Percentiles rank a stretch among this genome's conserved stretches.
Conservation (phyloP, 1,139 yeast genomes). For the Kurtzmaniella natalensis region DNA sequence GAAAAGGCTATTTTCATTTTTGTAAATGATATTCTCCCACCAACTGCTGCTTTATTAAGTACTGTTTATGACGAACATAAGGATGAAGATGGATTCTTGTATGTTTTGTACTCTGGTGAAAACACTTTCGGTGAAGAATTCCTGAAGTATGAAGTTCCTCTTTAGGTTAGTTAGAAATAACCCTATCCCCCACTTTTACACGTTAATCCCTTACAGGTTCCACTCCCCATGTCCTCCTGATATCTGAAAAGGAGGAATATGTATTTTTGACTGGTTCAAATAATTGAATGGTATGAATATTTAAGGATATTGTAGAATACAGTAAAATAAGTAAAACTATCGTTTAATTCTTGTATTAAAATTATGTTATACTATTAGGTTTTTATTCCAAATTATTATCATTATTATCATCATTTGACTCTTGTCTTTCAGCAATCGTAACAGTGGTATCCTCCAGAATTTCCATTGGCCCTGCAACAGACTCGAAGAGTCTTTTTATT, state of each 20-base stretch:
- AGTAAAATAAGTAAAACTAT: too few species aligned
- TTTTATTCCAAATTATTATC: not conserved
- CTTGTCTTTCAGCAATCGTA: too few species aligned
- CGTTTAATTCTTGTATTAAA: not conserved
- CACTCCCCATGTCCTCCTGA: too few species aligned
- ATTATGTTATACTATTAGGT: not conserved
- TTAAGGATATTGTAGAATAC: not conserved
- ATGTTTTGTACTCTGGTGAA: constrained; percentile 87
- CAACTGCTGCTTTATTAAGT: constrained; percentile 95
- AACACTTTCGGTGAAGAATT: constrained; percentile 62
- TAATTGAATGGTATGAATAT: constrained; percentile 3
- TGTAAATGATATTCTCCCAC: constrained; percentile 94
- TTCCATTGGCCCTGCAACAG: constrained; percentile 4
- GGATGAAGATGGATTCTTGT: constrained; percentile 95
- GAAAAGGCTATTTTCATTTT: constrained; percentile 97
- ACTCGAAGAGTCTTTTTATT: constrained; percentile 1
- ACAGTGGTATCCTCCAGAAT: too few species aligned
- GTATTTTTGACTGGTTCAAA: constrained; percentile 9
- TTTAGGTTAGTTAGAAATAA: not conserved
- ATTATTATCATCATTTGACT: not conserved
- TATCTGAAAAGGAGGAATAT: too few species aligned
- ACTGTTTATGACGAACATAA: constrained; percentile 93
- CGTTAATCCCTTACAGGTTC: too few species aligned
- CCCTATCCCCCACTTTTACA: too few species aligned
- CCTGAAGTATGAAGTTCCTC: constrained; percentile 1